Conservation (phyloP, 768 basidiomycete genomes). For the Tricholoma flavovirens region DNA sequence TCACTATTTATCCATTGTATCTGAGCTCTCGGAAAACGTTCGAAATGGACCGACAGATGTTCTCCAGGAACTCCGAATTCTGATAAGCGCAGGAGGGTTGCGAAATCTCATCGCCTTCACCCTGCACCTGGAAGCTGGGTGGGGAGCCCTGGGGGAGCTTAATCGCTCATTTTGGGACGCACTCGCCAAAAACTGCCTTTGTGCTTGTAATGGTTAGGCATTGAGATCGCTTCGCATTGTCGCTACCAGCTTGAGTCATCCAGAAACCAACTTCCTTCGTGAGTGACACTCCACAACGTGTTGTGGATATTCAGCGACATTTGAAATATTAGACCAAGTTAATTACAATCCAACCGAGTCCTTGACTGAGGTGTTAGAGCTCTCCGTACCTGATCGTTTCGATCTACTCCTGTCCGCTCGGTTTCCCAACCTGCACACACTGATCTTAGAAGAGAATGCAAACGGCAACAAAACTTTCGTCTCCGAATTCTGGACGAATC, state of each 20-base stretch:
- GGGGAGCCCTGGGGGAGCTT: background rate
- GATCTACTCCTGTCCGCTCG: background rate
- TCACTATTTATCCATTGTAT: background rate
- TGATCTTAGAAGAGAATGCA: background rate
- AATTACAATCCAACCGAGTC: background rate
- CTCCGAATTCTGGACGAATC: conserved; percentile 3
- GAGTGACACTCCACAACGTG: background rate
- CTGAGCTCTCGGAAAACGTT: background rate
- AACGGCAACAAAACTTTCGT: background rate
- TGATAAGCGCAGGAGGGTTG: background rate
- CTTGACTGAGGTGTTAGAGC: background rate
- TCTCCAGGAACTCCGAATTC: background rate
- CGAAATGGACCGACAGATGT: background rate
- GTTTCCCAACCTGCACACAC: background rate
- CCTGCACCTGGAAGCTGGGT: background rate
- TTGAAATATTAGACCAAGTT: background rate
- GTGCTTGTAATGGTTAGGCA: background rate
- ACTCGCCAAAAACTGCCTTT: background rate
- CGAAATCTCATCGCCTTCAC: background rate
- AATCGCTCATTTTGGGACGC: background rate
- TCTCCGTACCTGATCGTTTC: background rate
- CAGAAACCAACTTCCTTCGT: background rate
- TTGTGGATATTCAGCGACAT: background rate
- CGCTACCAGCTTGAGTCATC: background rate
- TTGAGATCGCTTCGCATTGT: background rate